A percentile compares a stretch with the other conserved stretches of the same genome.
These are phyloP conservation scores for Nicotiana noctiflora DNA, from an alignment of 257 asterid species.

Conservation along the genomic window DNA sequence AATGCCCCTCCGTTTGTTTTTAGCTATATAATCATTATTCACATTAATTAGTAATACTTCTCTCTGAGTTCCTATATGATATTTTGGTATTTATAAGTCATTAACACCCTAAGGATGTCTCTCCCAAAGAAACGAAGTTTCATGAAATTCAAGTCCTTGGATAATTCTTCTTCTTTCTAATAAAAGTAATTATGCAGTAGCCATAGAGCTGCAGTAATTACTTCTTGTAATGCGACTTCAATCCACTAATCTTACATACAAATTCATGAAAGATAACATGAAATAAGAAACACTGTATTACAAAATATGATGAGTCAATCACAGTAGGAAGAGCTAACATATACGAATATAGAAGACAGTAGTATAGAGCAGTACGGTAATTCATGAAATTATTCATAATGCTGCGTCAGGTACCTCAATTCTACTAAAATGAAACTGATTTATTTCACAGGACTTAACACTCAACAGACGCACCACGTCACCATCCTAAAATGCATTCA, in stretches of 20 bases:
- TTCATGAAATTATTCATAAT: neutral
- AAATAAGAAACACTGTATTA: too few relatives aligned
- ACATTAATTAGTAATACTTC: neutral
- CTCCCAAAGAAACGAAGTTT: neutral
- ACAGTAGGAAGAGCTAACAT: neutral
- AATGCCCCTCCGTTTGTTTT: neutral
- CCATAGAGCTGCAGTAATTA: neutral
- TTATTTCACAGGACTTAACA: neutral
- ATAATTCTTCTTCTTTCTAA: neutral
- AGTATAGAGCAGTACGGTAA: neutral
- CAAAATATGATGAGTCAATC: neutral
- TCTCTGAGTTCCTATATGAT: neutral
- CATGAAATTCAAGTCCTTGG: neutral
- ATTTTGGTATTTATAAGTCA: neutral
- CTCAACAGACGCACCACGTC: neutral
- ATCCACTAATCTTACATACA: neutral
- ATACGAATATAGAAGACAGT: neutral
- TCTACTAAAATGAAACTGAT: neutral
- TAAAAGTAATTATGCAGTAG: neutral
- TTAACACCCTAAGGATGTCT: neutral
- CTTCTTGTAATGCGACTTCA: neutral
- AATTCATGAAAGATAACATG: neutral
- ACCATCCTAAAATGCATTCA: neutral
- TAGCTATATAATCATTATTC: neutral
- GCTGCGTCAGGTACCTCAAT: neutral